These are phyloP conservation scores for Auriscalpium orientale DNA, from an alignment of 768 basidiomycete species.

Conservation along the genomic window DNA sequence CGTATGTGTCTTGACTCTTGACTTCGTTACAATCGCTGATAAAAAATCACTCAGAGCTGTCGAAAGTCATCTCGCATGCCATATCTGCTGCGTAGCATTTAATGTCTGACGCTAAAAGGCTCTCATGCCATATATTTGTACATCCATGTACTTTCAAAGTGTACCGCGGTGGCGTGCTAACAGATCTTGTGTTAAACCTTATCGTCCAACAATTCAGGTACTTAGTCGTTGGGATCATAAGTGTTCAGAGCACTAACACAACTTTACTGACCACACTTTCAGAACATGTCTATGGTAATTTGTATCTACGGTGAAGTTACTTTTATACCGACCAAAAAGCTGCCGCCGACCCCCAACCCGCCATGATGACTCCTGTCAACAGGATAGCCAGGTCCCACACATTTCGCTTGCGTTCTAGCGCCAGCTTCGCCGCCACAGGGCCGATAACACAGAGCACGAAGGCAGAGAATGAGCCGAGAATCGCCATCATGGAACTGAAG, in stretches of 20 bases:
- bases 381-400: constrained; percentile 51
- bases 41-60: constrained; percentile 41
- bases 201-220: background rate
- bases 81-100: constrained; percentile 40
- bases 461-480: constrained; percentile 85
- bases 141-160: background rate
- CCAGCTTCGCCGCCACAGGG: constrained; percentile 66
- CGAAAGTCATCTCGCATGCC: constrained; percentile 70
- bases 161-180: background rate
- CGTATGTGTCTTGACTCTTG: constrained; percentile 42
- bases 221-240: background rate
- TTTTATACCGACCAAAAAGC: constrained; percentile 37
- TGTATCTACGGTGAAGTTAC: too few species aligned
- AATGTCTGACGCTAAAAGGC: background rate
- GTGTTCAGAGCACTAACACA: background rate
- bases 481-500: constrained; percentile 80
- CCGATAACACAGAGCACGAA: constrained; percentile 48
- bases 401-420: constrained; percentile 41
- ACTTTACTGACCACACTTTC: background rate
- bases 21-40: constrained; percentile 3
- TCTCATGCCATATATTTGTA: background rate
- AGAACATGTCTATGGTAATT: too few species aligned
- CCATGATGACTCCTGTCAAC: constrained; percentile 50
- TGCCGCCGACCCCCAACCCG: constrained; percentile 67
- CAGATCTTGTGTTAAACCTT: background rate